Evolutionary conservation across 805 yeast genomes (phyloP).

Genomic region (Millerago galiae): DNA sequence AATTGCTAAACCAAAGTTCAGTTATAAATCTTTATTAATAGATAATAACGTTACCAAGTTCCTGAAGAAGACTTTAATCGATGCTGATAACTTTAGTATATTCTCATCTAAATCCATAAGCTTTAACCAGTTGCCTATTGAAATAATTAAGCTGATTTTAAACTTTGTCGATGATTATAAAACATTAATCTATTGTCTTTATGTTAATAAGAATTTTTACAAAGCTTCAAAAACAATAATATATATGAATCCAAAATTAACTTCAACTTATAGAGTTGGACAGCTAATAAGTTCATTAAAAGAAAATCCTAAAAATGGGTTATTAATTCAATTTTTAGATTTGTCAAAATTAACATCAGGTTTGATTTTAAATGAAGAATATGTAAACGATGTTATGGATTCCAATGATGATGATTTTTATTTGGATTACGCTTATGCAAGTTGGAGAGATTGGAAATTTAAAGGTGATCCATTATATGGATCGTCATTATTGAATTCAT

Average conservation of each 20-base stretch:
- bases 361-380: conserved; percentile 19
- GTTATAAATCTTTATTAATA: conserved; percentile 15
- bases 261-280: conserved; percentile 72
- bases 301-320: conserved; percentile 48
- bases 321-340: conserved; percentile 50
- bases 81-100: conserved; percentile 26
- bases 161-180: conserved; percentile 30
- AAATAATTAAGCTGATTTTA: conserved; percentile 24
- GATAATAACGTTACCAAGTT: conserved; percentile 20
- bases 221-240: conserved; percentile 45
- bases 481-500: conserved; percentile 28
- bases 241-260: conserved; percentile 48
- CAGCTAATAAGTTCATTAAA: conserved; percentile 71
- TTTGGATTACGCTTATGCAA: conserved; percentile 46
- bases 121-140: conserved; percentile 26
- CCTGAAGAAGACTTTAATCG: conserved; percentile 23
- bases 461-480: conserved; percentile 65
- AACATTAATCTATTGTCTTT: conserved; percentile 39
- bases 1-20: conserved; percentile 12
- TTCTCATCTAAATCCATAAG: conserved; percentile 22
- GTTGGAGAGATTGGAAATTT: conserved; percentile 92
- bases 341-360: conserved; percentile 45
- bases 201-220: conserved; percentile 46
- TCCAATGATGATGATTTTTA: conserved; percentile 10
- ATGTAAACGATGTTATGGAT: conserved; percentile 1